Evolutionary conservation across 768 basidiomycete species (phyloP).

Genomic region (Mycena floridula): DNA sequence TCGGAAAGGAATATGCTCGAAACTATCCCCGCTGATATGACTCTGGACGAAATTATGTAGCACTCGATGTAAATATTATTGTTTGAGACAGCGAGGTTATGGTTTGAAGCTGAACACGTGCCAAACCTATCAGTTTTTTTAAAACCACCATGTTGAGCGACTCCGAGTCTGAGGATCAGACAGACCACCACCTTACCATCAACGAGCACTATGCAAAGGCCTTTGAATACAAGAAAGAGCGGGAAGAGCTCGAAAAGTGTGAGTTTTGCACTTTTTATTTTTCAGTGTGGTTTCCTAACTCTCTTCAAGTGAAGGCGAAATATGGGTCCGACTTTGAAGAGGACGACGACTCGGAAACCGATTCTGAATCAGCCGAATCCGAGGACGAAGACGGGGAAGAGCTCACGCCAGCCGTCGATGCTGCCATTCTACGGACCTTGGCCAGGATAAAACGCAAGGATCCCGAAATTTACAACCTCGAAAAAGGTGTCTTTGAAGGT

Average conservation of each 20-base stretch:
- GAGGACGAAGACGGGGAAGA: constrained; percentile 96
- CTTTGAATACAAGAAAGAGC: constrained; percentile 76
- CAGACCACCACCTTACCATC: constrained; percentile 49
- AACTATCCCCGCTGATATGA: too few relatives aligned
- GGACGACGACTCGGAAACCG: constrained; percentile 43
- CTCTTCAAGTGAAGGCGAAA: constrained; percentile 72
- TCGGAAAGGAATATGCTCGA: too few relatives aligned
- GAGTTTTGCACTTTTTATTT: constrained; percentile 19
- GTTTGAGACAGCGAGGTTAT: too few relatives aligned
- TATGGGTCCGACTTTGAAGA: constrained; percentile 72
- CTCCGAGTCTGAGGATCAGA: constrained; percentile 38
- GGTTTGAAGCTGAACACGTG: too few relatives aligned
- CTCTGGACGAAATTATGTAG: constrained; percentile 15
- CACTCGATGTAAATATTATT: not conserved
- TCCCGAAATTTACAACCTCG: constrained; percentile 75
- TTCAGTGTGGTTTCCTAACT: constrained; percentile 2
- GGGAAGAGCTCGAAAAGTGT: constrained; percentile 80
- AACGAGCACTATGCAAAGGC: constrained; percentile 79
- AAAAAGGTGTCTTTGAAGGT: constrained; percentile 78
- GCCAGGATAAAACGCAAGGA: constrained; percentile 79
- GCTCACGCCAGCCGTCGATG: constrained; percentile 89
- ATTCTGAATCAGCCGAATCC: constrained; percentile 72
- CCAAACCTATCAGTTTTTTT: too few relatives aligned
- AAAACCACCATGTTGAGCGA: constrained; percentile 45
- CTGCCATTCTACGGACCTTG: constrained; percentile 87